Conservation (phyloP, 257 asterid genomes). For the Cordia subcordata region DNA sequence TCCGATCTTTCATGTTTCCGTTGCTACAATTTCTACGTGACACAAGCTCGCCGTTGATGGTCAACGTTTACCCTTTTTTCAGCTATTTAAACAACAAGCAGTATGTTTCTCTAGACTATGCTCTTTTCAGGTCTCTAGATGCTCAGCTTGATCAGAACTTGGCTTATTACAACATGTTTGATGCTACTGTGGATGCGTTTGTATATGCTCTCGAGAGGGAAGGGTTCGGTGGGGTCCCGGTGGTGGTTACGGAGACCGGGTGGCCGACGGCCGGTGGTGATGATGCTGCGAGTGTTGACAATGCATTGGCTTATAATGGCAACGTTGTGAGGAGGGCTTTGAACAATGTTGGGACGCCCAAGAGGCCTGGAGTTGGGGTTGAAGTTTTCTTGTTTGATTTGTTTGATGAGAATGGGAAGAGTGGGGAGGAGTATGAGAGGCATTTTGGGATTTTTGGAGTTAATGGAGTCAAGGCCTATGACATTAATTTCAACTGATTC, state of each 20-base stretch:
- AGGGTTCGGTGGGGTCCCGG: constrained; percentile 51
- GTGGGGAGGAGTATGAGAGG: constrained; percentile 48
- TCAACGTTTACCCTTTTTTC: constrained; percentile 62
- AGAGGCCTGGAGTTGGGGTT: constrained; percentile 58
- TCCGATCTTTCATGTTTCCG: constrained; percentile 30
- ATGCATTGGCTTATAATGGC: constrained; percentile 57
- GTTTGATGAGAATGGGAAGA: constrained; percentile 65
- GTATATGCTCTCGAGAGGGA: constrained; percentile 69
- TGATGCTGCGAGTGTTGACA: constrained; percentile 37
- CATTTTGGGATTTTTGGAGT: constrained; percentile 69
- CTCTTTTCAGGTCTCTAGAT: constrained; percentile 42
- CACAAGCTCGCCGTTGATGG: constrained; percentile 50
- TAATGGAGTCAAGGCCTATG: constrained; percentile 50
- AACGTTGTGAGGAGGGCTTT: constrained; percentile 44
- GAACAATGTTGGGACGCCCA: constrained; percentile 62
- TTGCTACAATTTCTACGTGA: constrained; percentile 36
- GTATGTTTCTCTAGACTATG: constrained; percentile 38
- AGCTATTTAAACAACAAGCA: constrained; percentile 35
- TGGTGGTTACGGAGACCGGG: constrained; percentile 77
- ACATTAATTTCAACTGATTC: constrained; percentile 30
- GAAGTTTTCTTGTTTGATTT: constrained; percentile 71
- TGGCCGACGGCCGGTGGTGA: constrained; percentile 64
- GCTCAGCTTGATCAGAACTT: constrained; percentile 32
- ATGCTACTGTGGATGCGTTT: constrained; percentile 59
- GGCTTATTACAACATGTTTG: constrained; percentile 51